Base-by-base conservation (phyloP, 768 basidiomycete genomes). In the Termitomyces sp. region DNA sequence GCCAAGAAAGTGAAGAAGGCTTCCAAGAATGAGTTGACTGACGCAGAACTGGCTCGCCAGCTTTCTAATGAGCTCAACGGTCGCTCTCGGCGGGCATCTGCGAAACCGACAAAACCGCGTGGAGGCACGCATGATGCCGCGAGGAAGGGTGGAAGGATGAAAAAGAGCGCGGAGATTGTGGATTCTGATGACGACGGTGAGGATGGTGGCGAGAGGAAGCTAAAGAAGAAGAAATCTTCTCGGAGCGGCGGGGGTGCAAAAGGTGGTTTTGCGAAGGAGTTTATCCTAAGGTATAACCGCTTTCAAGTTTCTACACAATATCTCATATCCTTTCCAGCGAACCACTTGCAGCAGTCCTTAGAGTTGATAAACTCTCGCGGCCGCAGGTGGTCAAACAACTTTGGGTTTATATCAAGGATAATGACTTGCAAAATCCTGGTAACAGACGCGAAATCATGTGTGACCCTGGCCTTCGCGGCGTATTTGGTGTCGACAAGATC, bases 331-430 rank as follows among this genome's bases (percentile, higher is more conserved):
- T 3, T 41, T 56, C 4, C 15, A 95, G 94, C 65, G 86, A 80
- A 63, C 86, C 91, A 18, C 75, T 97, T 27, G 83, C 90, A 1
- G 81, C 81, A 13, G 74, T 97, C 27, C 71, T 93, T n/a, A 78
- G 83, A 22, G 76, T 79, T 41, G 82, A 86, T 24, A 83, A 81
- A 66, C 73, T 95, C 50, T 91, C 93, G 44, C 85, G 95, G 30
- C 92, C 93, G 5, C 92, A 95, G 68, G 89, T 91, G 44, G 95
- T 97, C 49, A 96, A 96, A 70, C 84, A 84, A 57, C 75, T 97
- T 12, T 97, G 95, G 95, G 84, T 81, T 13, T 88, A 96, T 70
- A 95, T 97, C 70, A 95, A 91, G 69, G 78, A 69, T 15, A 81
- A 92, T 58, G 78, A 85, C 31, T 77, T 95, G 47, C 94, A 98